These are phyloP conservation scores for Piper betle DNA, from an alignment of 164 flowering plant species.

Conservation along the genomic window DNA sequence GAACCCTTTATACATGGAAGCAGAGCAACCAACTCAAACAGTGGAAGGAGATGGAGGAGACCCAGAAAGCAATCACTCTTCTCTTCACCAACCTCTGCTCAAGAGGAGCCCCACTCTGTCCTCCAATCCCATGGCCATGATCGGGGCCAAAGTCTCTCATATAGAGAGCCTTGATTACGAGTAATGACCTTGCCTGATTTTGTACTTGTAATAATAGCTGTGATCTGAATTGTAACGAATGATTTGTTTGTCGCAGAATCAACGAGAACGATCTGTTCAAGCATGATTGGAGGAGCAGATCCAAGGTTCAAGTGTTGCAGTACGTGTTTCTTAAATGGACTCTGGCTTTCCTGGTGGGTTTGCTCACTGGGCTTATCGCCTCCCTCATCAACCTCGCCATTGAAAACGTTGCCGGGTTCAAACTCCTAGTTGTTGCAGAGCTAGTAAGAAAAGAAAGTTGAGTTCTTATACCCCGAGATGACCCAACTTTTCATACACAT, in stretches of 20 bases:
- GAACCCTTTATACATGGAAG: conserved; percentile 15
- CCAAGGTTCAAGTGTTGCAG: conserved; percentile 57
- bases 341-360: conserved; percentile 67
- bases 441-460: conserved; percentile 42
- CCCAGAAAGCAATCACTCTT: conserved; percentile 48
- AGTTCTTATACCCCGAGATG: background rate
- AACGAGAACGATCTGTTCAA: conserved; percentile 90
- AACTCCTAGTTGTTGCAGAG: conserved; percentile 37
- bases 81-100: conserved; percentile 47
- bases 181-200: conserved; percentile 21
- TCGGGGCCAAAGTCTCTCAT: conserved; percentile 77
- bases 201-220: background rate
- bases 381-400: conserved; percentile 75
- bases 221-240: background rate
- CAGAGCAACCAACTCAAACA: conserved; percentile 10
- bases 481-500: background rate
- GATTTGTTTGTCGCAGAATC: conserved; percentile 32
- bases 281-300: conserved; percentile 95
- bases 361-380: conserved; percentile 67
- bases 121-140: conserved; percentile 56
- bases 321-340: conserved; percentile 74
- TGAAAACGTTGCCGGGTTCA: conserved; percentile 85
- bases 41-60: conserved; percentile 37
- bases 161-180: conserved; percentile 93
- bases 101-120: conserved; percentile 58